phyloP scores from a whole-genome alignment of 257 asterid genomes.

The Thymus quinquecostatus region DNA sequence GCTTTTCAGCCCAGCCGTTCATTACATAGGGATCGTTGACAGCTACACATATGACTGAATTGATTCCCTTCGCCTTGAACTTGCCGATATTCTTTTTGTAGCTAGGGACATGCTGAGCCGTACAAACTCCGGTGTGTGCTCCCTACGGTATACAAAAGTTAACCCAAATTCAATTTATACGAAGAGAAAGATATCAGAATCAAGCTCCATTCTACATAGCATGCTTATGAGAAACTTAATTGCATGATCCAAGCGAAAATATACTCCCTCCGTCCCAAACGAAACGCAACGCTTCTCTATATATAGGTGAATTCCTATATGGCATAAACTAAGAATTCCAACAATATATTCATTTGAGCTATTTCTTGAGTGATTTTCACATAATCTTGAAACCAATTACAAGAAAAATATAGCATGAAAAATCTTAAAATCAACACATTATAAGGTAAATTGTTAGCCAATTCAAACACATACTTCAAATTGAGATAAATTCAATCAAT shows the following conservation, averaged over 20 bases:
- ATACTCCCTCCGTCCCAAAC: too few species aligned
- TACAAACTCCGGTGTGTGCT: slow-evolving; percentile 94
- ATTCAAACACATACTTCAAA: slow-evolving; percentile 11
- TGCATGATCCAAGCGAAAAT: background rate
- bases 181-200: background rate
- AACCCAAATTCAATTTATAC: slow-evolving; percentile 19
- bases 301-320: too few species aligned
- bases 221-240: background rate
- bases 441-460: background rate
- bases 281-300: too few species aligned
- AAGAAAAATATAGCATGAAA: background rate
- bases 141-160: slow-evolving; percentile 48
- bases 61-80: slow-evolving; percentile 86
- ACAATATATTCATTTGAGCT: background rate
- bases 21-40: slow-evolving; percentile 85
- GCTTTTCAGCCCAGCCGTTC: slow-evolving; percentile 94
- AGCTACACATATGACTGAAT: slow-evolving; percentile 88
- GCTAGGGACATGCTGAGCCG: slow-evolving; percentile 92
- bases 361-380: background rate
- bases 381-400: background rate
- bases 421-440: background rate
- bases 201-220: background rate
- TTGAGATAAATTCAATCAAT: background rate
- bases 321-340: background rate
- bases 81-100: slow-evolving; percentile 76